A percentile compares a stretch with the other conserved stretches of the same genome.
Evolutionary conservation across 208 protist species (phyloP).

Genomic region (Strigomonas galati): DNA sequence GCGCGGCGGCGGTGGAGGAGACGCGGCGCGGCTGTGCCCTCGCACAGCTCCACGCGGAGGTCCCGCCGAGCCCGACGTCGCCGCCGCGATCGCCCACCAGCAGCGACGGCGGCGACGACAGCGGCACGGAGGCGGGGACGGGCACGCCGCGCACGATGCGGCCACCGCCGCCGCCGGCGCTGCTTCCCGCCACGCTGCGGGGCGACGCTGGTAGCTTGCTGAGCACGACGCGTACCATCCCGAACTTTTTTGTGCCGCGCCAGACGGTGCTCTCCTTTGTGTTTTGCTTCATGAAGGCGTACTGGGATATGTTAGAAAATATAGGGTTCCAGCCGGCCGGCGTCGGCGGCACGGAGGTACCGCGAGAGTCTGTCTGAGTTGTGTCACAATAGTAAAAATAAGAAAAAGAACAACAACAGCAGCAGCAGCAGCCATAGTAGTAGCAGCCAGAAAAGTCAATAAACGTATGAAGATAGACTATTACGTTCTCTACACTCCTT

Average conservation of each 20-base stretch:
- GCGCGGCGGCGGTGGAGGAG: conserved; percentile 40
- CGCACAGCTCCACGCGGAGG: conserved; percentile 17
- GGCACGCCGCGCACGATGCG: background rate
- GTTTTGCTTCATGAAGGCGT: conserved; percentile 42
- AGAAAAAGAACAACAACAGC: background rate
- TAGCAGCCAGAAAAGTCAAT: no score
- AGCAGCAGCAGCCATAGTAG: background rate
- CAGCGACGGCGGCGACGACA: background rate
- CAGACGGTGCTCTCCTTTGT: conserved; percentile 44
- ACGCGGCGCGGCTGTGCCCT: conserved; percentile 20
- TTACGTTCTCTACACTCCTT: no score
- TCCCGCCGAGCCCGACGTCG: background rate
- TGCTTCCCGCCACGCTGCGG: background rate
- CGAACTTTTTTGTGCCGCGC: conserved; percentile 39
- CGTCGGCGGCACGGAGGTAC: background rate
- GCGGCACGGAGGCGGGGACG: background rate
- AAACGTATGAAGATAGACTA: no score
- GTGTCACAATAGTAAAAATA: background rate
- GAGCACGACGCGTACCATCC: conserved; percentile 6
- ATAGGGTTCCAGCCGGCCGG: conserved; percentile 33
- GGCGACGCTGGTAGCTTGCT: background rate
- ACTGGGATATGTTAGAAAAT: conserved; percentile 52
- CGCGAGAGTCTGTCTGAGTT: no score
- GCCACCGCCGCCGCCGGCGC: background rate
- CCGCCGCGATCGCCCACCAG: background rate